Evolutionary conservation across 371 early-diverging fungal species (phyloP), one percentile per base, ranked within the genome.

Genomic region (Syncephalis plumigaleata): DNA sequence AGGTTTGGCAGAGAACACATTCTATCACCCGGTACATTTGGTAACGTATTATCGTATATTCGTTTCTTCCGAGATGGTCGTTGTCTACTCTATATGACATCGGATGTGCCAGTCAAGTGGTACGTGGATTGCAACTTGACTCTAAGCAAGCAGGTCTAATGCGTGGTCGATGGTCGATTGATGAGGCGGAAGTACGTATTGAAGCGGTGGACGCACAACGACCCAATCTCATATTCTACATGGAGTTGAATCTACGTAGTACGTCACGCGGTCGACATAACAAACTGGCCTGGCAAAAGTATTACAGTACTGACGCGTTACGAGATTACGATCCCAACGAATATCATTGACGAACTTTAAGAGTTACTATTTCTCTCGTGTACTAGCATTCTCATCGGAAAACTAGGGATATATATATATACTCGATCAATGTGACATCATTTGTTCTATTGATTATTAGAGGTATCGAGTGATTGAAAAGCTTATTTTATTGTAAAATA

Each of bases 41-140:
- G 75, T 84, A 9, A 77, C 77, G 1, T 84, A 84, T 53, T 81
- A 69, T 53, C 65, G 77, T 81, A 78, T 52, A 38, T 84, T 13
- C 67, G 81, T 0, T 75, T 84, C 46, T 75, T 73, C 49, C 64
- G 66, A 7, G 63, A 76, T 51, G 71, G 75, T 15, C 57, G 59
- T 1, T 56, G 70, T 17, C 20, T 70, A 3, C 61, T 63, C 40
- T 61, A 65, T 47, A 45, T 70, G 17, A 71, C 75, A 0, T 71
- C 74, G 3, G 59, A 67, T 22, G 77, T 75, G 46, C 81, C 84
- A 0, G 43, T 1, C 51, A 55, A 8, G 65, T 68, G 1, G 71
- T 71, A 0, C 48, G 54, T 24, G 23, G 24, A 1, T 55, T 75
- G 7, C 44, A 52, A 13, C 48, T 40, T 13, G 55, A 61, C 3